phyloP scores from a whole-genome alignment of 2,329 filamentous ascomycete species.

The Microdochium nivale region DNA sequence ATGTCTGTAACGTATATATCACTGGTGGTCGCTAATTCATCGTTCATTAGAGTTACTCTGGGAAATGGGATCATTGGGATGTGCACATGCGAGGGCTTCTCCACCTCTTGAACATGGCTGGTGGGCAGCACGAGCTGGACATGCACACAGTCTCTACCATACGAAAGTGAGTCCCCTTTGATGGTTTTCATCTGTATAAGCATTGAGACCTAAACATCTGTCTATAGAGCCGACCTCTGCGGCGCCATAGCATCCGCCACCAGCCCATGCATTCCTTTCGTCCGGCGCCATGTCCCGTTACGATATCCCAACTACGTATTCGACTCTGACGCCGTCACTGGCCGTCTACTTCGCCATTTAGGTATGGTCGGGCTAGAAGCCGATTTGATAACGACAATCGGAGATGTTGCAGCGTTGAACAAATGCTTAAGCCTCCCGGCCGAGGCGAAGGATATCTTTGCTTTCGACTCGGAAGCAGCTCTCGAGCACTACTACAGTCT shows the following conservation, averaged over 20 bases:
- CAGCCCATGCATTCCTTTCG: slow-evolving; percentile 21
- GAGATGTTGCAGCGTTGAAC: slow-evolving; percentile 16
- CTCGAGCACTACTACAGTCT: slow-evolving; percentile 6
- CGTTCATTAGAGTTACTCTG: slow-evolving; percentile 17
- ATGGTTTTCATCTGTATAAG: neutral
- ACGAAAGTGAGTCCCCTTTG: slow-evolving; percentile 14
- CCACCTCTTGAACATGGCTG: slow-evolving; percentile 20
- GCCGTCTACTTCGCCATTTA: slow-evolving; percentile 12
- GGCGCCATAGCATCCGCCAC: slow-evolving; percentile 22
- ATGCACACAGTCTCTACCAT: slow-evolving; percentile 13
- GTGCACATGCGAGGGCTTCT: slow-evolving; percentile 25
- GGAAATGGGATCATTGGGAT: slow-evolving; percentile 27
- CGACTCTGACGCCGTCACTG: slow-evolving; percentile 3
- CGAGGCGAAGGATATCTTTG: neutral
- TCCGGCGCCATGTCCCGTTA: slow-evolving; percentile 13
- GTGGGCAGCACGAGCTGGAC: slow-evolving; percentile 12
- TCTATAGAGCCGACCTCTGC: slow-evolving; percentile 23
- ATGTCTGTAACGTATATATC: neutral
- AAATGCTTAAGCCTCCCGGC: neutral
- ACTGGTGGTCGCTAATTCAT: neutral
- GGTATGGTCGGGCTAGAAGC: slow-evolving; percentile 11
- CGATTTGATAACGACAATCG: slow-evolving; percentile 13
- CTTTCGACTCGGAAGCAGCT: slow-evolving; percentile 1
- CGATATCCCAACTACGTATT: slow-evolving; percentile 5
- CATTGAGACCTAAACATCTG: neutral